Evolutionary conservation across 75 land plant species (phyloP).

Genomic region (Cupressus sempervirens): DNA sequence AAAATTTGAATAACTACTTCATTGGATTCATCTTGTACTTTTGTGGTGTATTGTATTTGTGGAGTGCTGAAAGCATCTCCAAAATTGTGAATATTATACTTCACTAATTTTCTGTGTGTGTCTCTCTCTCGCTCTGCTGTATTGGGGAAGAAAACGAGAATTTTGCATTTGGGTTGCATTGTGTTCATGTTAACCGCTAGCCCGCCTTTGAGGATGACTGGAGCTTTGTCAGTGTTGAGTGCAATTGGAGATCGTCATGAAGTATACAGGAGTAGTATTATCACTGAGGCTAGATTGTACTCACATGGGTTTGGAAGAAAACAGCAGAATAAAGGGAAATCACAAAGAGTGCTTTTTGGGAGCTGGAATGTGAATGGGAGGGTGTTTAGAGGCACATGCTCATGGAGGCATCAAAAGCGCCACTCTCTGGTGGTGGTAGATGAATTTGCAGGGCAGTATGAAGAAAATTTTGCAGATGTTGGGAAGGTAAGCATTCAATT

Average conservation of each 20-base stretch:
- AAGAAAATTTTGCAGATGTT: constrained; percentile 82
- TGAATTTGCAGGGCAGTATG: constrained; percentile 84
- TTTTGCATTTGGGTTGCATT: neutral
- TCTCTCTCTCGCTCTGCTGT: neutral
- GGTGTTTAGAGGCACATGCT: constrained; percentile 14
- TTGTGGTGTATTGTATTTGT: neutral
- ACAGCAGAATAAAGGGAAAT: constrained; percentile 18
- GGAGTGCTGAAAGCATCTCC: neutral
- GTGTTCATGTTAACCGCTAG: neutral
- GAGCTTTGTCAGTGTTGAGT: constrained; percentile 17
- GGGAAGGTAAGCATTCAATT: constrained; percentile 38
- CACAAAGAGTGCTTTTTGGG: constrained; percentile 36
- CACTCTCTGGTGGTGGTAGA: constrained; percentile 33
- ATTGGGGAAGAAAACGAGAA: neutral
- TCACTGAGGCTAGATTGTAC: constrained; percentile 12
- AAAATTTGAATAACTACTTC: neutral
- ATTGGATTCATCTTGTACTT: neutral
- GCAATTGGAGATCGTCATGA: constrained; percentile 9
- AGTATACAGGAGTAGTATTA: neutral
- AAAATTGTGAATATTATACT: neutral
- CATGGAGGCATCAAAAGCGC: constrained; percentile 23
- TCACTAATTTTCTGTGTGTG: neutral
- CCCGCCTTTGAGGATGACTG: constrained; percentile 17
- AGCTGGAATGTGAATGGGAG: constrained; percentile 23
- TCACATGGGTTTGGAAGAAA: neutral